A percentile compares a stretch with the other conserved stretches of the same genome.
Conservation (phyloP, 257 asterid species). For the Gardenia jasminoides region DNA sequence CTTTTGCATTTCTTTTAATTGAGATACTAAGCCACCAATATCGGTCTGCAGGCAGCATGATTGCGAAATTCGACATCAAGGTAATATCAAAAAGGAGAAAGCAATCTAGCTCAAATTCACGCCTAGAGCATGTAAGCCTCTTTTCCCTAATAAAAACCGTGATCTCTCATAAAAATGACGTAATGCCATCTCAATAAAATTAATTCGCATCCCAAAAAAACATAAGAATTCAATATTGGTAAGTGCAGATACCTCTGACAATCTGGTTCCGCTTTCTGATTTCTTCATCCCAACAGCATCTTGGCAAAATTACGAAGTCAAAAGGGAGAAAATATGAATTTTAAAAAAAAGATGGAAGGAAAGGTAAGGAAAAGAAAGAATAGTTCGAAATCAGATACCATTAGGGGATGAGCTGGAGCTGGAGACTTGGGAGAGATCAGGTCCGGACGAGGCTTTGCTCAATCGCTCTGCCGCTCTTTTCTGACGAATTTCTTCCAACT, state of each 20-base stretch:
- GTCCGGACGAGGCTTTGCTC: conserved; percentile 73
- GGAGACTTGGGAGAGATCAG: conserved; percentile 63
- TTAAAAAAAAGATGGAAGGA: neutral
- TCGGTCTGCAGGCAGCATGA: conserved; percentile 54
- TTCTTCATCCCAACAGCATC: conserved; percentile 63
- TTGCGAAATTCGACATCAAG: no score
- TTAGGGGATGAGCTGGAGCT: conserved; percentile 25
- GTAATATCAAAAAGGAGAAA: neutral
- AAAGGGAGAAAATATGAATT: neutral
- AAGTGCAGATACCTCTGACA: conserved; percentile 58
- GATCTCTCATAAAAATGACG: no score
- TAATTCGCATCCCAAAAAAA: neutral
- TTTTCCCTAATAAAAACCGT: neutral
- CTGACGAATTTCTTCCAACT: conserved; percentile 96
- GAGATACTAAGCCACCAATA: conserved; percentile 79
- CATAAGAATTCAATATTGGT: neutral
- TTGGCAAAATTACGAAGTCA: conserved; percentile 11
- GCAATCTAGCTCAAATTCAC: neutral
- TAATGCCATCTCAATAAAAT: neutral
- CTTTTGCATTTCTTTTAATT: conserved; percentile 66
- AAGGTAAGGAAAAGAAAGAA: neutral
- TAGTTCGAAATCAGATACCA: conserved; percentile 28
- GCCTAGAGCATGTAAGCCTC: no score
- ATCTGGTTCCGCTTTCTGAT: conserved; percentile 74
- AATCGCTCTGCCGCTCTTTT: conserved; percentile 90